Percentiles rank a stretch among this genome's conserved stretches.
These are phyloP conservation scores for Chlorophyllum brunneum DNA, from an alignment of 768 basidiomycete genomes.

Conservation along the genomic window DNA sequence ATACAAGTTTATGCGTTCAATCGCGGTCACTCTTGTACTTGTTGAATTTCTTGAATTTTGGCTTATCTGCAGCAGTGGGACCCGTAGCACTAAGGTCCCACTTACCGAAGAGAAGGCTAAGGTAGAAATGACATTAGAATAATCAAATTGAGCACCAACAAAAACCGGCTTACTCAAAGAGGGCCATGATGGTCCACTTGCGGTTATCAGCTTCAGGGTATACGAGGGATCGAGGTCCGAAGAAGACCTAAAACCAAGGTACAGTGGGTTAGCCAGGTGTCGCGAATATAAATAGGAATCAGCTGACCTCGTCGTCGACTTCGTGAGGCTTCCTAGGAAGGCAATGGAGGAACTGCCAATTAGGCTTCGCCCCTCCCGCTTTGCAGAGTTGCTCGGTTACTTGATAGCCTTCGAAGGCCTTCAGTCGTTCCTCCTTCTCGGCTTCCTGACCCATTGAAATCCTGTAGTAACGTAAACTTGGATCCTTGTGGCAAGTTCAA, in stretches of 20 bases:
- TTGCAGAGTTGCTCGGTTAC: constrained; percentile 85
- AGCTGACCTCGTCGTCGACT: constrained; percentile 84
- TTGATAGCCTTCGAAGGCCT: constrained; percentile 90
- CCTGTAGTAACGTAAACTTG: constrained; percentile 39
- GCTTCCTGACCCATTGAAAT: constrained; percentile 99
- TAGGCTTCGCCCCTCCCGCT: constrained; percentile 74
- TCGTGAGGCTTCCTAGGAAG: constrained; percentile 90
- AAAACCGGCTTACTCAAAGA: constrained; percentile 82
- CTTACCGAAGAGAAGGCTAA: constrained; percentile 43
- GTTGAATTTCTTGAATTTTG: too few relatives aligned
- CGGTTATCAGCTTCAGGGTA: constrained; percentile 96
- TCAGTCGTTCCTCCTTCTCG: constrained; percentile 80
- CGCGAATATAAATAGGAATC: neutral
- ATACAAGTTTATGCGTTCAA: too few relatives aligned
- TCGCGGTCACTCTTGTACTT: too few relatives aligned
- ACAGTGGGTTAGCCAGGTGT: neutral
- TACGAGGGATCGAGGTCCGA: constrained; percentile 85
- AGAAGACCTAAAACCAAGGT: constrained; percentile 65
- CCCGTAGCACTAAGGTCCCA: constrained; percentile 35
- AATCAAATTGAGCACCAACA: constrained; percentile 18
- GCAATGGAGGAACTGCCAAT: constrained; percentile 97
- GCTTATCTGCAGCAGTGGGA: too few relatives aligned
- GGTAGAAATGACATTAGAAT: constrained; percentile 13
- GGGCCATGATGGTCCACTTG: constrained; percentile 94
- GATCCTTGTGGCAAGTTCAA: neutral